These are phyloP conservation scores for Yarrowia sp. DNA, from an alignment of 805 yeast species.

Conservation along the genomic window DNA sequence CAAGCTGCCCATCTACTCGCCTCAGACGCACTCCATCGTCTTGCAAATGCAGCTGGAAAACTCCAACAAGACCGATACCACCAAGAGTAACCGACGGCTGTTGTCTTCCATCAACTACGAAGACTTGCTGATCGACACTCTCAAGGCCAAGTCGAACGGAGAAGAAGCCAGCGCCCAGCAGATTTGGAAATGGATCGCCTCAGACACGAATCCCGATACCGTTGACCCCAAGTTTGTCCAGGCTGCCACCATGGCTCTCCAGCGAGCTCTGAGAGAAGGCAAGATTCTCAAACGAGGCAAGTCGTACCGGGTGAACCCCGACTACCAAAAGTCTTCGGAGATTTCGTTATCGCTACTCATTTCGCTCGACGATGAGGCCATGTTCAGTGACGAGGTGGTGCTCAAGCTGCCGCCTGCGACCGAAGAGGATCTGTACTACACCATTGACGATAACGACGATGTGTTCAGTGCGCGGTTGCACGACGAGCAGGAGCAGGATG, in stretches of 20 bases:
- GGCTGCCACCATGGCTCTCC: conserved; percentile 51
- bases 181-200: conserved; percentile 47
- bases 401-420: conserved; percentile 51
- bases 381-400: conserved; percentile 48
- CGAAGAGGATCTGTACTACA: conserved; percentile 46
- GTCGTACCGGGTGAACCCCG: conserved; percentile 47
- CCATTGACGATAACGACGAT: conserved; percentile 50
- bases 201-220: conserved; percentile 44
- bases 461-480: conserved; percentile 51
- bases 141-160: conserved; percentile 48
- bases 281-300: conserved; percentile 48
- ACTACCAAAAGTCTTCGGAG: conserved; percentile 49
- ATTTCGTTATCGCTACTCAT: conserved; percentile 48
- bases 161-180: conserved; percentile 45
- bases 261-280: conserved; percentile 50
- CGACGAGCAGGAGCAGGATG: conserved; percentile 32
- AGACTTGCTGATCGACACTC: conserved; percentile 49
- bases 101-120: conserved; percentile 44
- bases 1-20: conserved; percentile 52
- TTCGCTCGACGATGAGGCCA: conserved; percentile 50
- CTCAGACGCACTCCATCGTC: conserved; percentile 49
- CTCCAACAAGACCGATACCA: conserved; percentile 42
- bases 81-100: conserved; percentile 32
- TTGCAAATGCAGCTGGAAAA: conserved; percentile 47
- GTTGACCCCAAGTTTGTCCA: conserved; percentile 50